Evolutionary conservation across 2,329 filamentous ascomycete species (phyloP).

Genomic region (Aspergillus novoparasiticus): DNA sequence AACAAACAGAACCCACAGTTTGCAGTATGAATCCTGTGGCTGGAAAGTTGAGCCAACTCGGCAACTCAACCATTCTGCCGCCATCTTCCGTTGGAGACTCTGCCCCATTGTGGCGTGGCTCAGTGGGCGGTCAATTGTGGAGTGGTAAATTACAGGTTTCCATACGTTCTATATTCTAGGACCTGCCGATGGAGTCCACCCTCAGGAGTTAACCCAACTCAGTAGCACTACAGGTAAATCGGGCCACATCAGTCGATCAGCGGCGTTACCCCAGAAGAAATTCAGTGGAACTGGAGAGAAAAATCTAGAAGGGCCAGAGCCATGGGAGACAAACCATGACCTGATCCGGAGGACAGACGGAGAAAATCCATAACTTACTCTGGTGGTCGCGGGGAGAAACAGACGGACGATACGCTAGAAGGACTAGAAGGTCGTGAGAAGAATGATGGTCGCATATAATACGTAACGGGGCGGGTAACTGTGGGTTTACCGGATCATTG

Average conservation of each 20-base stretch:
- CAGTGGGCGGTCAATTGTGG: constrained; percentile 2
- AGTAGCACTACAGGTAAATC: neutral
- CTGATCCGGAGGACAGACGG: constrained; percentile 10
- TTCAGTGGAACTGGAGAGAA: neutral
- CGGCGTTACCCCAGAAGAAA: neutral
- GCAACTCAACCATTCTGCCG: constrained; percentile 7
- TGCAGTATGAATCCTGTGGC: constrained; percentile 5
- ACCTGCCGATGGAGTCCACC: neutral
- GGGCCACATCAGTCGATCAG: neutral
- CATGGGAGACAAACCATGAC: constrained; percentile 2
- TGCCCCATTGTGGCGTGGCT: constrained; percentile 13
- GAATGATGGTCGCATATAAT: constrained; percentile 21
- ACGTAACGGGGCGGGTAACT: constrained; percentile 24
- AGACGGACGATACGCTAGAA: constrained; percentile 25
- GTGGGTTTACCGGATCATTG: constrained; percentile 23
- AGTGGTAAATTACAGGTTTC: constrained; percentile 2
- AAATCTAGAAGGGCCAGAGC: constrained; percentile 1
- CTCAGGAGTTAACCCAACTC: too few species aligned
- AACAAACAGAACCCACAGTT: constrained; percentile 2
- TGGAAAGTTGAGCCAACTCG: neutral
- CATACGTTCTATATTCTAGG: neutral
- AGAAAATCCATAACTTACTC: neutral
- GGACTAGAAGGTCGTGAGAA: constrained; percentile 24
- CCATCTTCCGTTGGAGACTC: constrained; percentile 7
- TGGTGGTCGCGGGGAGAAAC: constrained; percentile 14